Conservation (phyloP, 495 filamentous ascomycete species). For the Penicillium taxi region DNA sequence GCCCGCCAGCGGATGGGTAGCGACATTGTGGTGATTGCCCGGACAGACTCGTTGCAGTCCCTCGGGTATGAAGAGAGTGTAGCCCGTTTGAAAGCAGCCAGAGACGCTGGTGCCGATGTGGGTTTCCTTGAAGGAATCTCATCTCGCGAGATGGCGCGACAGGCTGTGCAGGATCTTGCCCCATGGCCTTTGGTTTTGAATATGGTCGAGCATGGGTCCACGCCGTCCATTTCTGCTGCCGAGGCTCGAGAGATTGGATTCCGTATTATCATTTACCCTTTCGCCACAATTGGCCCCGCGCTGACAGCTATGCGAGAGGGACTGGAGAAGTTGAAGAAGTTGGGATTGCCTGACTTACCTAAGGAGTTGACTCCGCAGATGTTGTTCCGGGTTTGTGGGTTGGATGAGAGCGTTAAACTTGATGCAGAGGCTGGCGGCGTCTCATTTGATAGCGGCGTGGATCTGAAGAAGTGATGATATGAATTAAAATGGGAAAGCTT, state of each 20-base stretch:
- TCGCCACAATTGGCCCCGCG: slow-evolving; percentile 46
- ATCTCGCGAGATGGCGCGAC: slow-evolving; percentile 29
- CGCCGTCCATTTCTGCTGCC: slow-evolving; percentile 48
- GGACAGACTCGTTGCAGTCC: slow-evolving; percentile 56
- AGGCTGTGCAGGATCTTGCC: slow-evolving; percentile 42
- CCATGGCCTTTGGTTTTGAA: slow-evolving; percentile 58
- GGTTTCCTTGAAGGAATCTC: slow-evolving; percentile 49
- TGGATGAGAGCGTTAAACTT: slow-evolving; percentile 49
- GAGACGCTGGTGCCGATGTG: slow-evolving; percentile 53
- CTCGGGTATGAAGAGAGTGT: slow-evolving; percentile 57
- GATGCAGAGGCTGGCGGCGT: slow-evolving; percentile 50
- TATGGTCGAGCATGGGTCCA: slow-evolving; percentile 56
- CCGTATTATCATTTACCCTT: slow-evolving; percentile 54
- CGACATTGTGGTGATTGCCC: slow-evolving; percentile 63
- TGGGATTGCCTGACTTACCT: slow-evolving; percentile 40
- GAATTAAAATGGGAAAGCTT: background rate
- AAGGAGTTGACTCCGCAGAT: slow-evolving; percentile 43
- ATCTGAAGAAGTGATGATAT: slow-evolving; percentile 15
- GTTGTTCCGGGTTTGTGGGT: slow-evolving; percentile 52
- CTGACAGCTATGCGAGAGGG: slow-evolving; percentile 43
- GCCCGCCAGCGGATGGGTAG: slow-evolving; percentile 42
- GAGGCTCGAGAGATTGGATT: slow-evolving; percentile 57
- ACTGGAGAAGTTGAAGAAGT: slow-evolving; percentile 41
- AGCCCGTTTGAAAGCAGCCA: slow-evolving; percentile 45
- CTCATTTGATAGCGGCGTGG: slow-evolving; percentile 37